Evolutionary conservation across 179 eudicot species (phyloP), one percentile per base, ranked within the genome.

Genomic region (Silene vulgaris): DNA sequence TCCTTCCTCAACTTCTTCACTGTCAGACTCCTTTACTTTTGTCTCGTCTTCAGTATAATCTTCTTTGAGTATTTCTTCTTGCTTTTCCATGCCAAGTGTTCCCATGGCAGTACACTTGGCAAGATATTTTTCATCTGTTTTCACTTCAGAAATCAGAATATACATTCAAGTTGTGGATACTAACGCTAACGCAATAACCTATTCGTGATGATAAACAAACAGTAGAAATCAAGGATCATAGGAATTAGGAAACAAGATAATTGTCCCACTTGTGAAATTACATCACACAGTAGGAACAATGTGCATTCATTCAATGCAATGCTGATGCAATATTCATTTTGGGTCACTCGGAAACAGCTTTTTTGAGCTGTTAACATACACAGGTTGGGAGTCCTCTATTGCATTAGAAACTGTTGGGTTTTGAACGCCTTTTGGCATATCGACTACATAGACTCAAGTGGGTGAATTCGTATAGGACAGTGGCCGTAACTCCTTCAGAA

Each of bases 101-200:
- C 76, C 82, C 37, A 73, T 75, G 35, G 80, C 82, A 69, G 73
- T 73, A 40, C 86, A 75, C 37, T 75, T 74, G 12, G 72, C 48
- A 20, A 80, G 40, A 74, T 78, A 40, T 70, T 76, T 80, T 59
- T 80, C 87, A 77, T 79, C 93, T 84, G 81, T 45, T 70, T 77
- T 54, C 70, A 76, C 76, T 68, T 60, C 21, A 76, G 65, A 57
- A 32, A 61, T 60, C 21, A 76, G 66, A 59, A 35, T 59, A 40
- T 68, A 78, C 14, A 74, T n/a, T 60, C 43, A 69, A 79, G 54
- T 26, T 52, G 35, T 50, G 50, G 28, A 65, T 32, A 29, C 48
- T 16, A 57, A 6, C 23, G 54, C 54, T 48, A 52, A 52, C 14
- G 59, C 67, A 29, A 72, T 52, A 2, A 71, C 11, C 29, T 23